Evolutionary conservation across 1,284 basidiomycete species (phyloP).

Genomic region (Apiotrichum mycotoxinovorans): DNA sequence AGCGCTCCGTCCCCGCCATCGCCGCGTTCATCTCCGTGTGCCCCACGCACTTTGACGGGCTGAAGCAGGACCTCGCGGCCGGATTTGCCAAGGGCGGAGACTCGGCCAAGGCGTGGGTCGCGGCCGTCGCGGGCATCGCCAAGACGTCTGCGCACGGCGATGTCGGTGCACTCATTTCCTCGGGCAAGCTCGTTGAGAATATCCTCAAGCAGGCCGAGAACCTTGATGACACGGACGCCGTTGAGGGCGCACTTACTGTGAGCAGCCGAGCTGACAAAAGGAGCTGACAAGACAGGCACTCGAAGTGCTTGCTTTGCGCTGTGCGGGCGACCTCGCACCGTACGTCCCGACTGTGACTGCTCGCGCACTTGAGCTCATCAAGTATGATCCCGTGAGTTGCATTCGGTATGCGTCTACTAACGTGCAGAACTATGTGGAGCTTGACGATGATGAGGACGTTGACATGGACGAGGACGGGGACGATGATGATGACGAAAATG

Average conservation of each 20-base stretch:
- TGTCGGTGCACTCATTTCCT: conserved; percentile 30
- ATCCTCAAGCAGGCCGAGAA: conserved; percentile 33
- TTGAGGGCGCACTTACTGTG: conserved; percentile 41
- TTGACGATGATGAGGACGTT: conserved; percentile 67
- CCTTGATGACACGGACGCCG: conserved; percentile 38
- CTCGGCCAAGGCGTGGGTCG: conserved; percentile 33
- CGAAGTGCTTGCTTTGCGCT: conserved; percentile 76
- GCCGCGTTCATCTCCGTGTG: conserved; percentile 34
- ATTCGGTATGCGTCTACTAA: background rate
- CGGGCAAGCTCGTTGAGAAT: conserved; percentile 28
- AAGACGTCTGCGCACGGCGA: conserved; percentile 30
- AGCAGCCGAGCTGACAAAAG: background rate
- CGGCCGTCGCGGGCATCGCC: conserved; percentile 34
- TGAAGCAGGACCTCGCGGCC: conserved; percentile 28
- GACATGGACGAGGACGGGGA: conserved; percentile 45
- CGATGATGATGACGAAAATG: conserved; percentile 50
- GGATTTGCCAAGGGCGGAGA: conserved; percentile 30
- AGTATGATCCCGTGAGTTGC: conserved; percentile 76
- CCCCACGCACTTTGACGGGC: conserved; percentile 27
- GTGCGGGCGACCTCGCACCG: conserved; percentile 73
- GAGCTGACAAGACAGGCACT: conserved; percentile 58
- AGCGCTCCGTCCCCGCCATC: conserved; percentile 80
- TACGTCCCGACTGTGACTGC: conserved; percentile 68
- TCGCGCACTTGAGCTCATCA: conserved; percentile 71
- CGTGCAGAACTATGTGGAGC: conserved; percentile 73